These are phyloP conservation scores for Eimeria falciformis DNA, from an alignment of 169 alveolate genomes.

Conservation along the genomic window DNA sequence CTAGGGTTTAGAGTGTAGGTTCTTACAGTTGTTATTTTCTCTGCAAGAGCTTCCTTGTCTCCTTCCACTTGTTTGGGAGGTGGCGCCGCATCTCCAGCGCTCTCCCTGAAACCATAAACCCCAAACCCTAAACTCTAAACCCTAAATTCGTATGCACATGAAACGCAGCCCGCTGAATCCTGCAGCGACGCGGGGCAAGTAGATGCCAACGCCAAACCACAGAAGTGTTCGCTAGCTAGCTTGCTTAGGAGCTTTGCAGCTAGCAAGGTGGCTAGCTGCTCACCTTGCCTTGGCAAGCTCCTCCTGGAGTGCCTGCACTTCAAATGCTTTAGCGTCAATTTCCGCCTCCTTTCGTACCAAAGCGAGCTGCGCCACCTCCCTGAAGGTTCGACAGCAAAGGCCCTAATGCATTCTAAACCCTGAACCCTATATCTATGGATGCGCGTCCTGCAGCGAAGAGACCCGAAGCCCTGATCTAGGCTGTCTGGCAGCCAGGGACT, in stretches of 20 bases:
- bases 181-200: slow-evolving; percentile 90
- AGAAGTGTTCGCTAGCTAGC: slow-evolving; percentile 94
- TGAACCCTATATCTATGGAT: too few relatives aligned
- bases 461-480: neutral
- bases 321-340: neutral
- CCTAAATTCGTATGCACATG: neutral
- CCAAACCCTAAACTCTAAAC: neutral
- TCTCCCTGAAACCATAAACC: neutral
- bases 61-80: too few relatives aligned
- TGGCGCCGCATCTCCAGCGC: neutral
- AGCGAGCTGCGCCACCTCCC: slow-evolving; percentile 1
- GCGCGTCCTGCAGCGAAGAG: too few relatives aligned
- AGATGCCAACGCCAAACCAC: slow-evolving; percentile 94
- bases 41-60: neutral
- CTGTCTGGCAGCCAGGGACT: neutral
- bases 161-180: slow-evolving; percentile 18
- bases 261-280: slow-evolving; percentile 98
- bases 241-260: slow-evolving; percentile 97
- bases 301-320: slow-evolving; percentile 93
- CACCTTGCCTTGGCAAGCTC: slow-evolving; percentile 96
- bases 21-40: neutral
- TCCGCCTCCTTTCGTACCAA: neutral
- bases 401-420: too few relatives aligned
- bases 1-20: neutral
- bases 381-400: neutral